phyloP scores from a whole-genome alignment of 2,329 filamentous ascomycete genomes.

The Paraconiothyrium sp. region DNA sequence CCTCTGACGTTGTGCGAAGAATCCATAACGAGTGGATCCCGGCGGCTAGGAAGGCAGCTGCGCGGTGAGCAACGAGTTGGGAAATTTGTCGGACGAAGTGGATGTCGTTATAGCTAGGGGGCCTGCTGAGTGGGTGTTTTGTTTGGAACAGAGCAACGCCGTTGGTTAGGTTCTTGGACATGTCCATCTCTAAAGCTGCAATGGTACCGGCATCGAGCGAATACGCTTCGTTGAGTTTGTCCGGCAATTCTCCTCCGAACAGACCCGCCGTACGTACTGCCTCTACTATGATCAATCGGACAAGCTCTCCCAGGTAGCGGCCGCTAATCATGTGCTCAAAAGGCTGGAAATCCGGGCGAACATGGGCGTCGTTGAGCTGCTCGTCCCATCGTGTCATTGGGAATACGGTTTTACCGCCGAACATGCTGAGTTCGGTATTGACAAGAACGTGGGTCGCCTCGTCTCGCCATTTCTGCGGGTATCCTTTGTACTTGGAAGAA shows the following conservation, averaged over 20 bases:
- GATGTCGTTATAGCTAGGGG: conserved; percentile 60
- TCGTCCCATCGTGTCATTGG: conserved; percentile 71
- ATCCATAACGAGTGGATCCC: conserved; percentile 71
- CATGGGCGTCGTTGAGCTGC: conserved; percentile 64
- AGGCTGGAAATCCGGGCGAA: conserved; percentile 70
- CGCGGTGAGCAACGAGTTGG: conserved; percentile 65
- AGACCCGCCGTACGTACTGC: conserved; percentile 65
- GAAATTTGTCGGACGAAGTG: conserved; percentile 64
- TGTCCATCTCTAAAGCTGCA: conserved; percentile 64
- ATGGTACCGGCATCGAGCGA: conserved; percentile 68
- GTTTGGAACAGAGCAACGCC: conserved; percentile 60
- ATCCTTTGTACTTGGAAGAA: conserved; percentile 63
- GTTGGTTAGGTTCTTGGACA: conserved; percentile 48
- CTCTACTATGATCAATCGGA: conserved; percentile 68
- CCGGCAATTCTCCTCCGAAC: conserved; percentile 66
- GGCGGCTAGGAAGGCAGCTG: conserved; percentile 69
- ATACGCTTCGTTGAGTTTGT: conserved; percentile 65
- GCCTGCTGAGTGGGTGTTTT: conserved; percentile 59
- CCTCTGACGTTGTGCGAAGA: conserved; percentile 62
- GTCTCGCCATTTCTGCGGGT: conserved; percentile 64
- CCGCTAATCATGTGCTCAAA: conserved; percentile 72
- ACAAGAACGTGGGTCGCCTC: conserved; percentile 69
- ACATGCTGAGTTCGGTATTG: conserved; percentile 74
- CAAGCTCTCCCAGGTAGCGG: conserved; percentile 71
- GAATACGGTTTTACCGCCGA: conserved; percentile 64